Evolutionary conservation across 306 rosid species (phyloP).

Genomic region (Cucumis melo): DNA sequence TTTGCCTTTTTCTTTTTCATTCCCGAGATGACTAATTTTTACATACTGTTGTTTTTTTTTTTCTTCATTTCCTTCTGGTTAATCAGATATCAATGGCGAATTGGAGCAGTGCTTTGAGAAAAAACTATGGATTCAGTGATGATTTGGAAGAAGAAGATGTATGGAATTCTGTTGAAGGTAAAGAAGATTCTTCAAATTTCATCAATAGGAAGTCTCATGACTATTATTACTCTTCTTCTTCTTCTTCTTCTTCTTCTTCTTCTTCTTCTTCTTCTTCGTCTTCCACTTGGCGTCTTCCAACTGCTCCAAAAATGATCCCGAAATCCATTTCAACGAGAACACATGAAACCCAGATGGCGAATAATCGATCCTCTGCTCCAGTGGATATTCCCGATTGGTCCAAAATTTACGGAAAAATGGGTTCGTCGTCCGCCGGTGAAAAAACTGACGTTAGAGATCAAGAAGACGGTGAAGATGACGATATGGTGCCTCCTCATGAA

Average conservation of each 20-base stretch:
- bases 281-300: slow-evolving; percentile 24
- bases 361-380: slow-evolving; percentile 53
- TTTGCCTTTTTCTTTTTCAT: not conserved
- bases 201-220: not conserved
- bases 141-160: slow-evolving; percentile 58
- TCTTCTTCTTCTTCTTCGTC: slow-evolving; percentile 31
- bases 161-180: slow-evolving; percentile 31
- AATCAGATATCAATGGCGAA: slow-evolving; percentile 36
- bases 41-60: too few relatives aligned
- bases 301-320: slow-evolving; percentile 38
- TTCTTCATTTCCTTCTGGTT: not conserved
- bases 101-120: slow-evolving; percentile 15
- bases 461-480: slow-evolving; percentile 27
- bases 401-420: slow-evolving; percentile 28
- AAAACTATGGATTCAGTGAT: slow-evolving; percentile 21
- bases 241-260: slow-evolving; percentile 11
- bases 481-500: slow-evolving; percentile 72
- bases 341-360: slow-evolving; percentile 17
- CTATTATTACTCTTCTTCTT: not conserved
- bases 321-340: slow-evolving; percentile 18
- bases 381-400: slow-evolving; percentile 69
- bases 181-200: not conserved
- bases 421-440: slow-evolving; percentile 6
- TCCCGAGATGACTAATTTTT: not conserved
- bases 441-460: slow-evolving; percentile 11